Conservation (phyloP, 169 alveolate species). For the Perkinsus marinus region DNA sequence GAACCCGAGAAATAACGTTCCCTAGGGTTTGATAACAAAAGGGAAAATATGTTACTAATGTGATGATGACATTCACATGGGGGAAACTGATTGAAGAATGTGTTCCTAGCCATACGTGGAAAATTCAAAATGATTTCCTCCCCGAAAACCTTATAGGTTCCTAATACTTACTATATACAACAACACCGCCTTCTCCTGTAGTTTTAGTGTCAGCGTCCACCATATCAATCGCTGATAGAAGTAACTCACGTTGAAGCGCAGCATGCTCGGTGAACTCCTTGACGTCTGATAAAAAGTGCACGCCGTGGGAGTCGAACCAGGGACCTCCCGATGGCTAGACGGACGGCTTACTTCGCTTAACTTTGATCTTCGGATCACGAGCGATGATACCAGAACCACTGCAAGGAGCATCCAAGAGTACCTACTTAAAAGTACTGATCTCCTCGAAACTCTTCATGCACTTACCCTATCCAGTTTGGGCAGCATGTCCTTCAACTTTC, state of each 20-base stretch:
- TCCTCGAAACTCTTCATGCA: no score
- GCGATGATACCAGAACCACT: slow-evolving; percentile 81
- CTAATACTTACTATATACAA: slow-evolving; percentile 46
- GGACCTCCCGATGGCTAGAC: neutral
- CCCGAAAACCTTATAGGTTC: no score
- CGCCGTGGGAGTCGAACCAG: neutral
- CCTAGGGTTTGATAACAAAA: no score
- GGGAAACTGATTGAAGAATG: no score
- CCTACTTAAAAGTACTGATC: slow-evolving; percentile 48
- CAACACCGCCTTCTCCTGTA: slow-evolving; percentile 51
- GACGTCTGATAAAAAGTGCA: neutral
- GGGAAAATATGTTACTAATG: no score
- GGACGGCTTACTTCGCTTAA: slow-evolving; percentile 20
- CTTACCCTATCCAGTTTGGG: slow-evolving; percentile 28
- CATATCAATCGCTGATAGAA: slow-evolving; percentile 73
- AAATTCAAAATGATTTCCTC: no score
- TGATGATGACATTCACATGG: no score
- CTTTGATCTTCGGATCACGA: slow-evolving; percentile 76
- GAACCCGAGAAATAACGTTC: no score
- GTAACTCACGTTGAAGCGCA: slow-evolving; percentile 66
- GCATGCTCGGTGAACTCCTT: slow-evolving; percentile 65
- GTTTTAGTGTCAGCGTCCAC: slow-evolving; percentile 62
- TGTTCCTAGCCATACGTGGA: no score
- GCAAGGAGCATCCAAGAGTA: slow-evolving; percentile 82
- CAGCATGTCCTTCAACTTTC: slow-evolving; percentile 51